These are phyloP conservation scores for Aspergillus mulundensis DNA, from an alignment of 495 filamentous ascomycete species.

Conservation along the genomic window DNA sequence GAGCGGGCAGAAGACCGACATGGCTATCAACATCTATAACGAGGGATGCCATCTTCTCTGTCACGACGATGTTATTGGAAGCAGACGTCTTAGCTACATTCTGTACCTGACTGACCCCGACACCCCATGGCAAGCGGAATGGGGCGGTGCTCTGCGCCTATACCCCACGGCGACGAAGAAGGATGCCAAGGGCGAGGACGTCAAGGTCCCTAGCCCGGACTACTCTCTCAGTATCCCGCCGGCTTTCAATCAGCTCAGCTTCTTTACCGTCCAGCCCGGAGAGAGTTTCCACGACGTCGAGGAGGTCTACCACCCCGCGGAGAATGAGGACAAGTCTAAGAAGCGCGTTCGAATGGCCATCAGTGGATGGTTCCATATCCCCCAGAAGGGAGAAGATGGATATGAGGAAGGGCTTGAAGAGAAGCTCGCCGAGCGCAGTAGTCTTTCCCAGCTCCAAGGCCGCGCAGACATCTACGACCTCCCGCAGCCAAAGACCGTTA, in stretches of 20 bases:
- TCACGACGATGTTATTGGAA: constrained; percentile 98
- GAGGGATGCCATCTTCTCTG: constrained; percentile 93
- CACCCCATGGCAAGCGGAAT: constrained; percentile 82
- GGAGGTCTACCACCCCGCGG: constrained; percentile 78
- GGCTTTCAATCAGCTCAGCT: constrained; percentile 93
- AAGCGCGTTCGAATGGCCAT: constrained; percentile 92
- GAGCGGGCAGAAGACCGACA: constrained; percentile 94
- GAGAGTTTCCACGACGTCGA: constrained; percentile 98
- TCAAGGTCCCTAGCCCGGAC: constrained; percentile 72
- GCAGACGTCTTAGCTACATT: constrained; percentile 89
- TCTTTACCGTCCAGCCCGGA: constrained; percentile 96
- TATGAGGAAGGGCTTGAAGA: constrained; percentile 86
- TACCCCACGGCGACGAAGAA: constrained; percentile 73
- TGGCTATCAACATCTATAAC: constrained; percentile 98
- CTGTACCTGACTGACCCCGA: constrained; percentile 94
- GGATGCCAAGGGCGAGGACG: constrained; percentile 60
- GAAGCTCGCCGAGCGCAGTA: constrained; percentile 79
- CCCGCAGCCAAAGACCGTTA: constrained; percentile 59
- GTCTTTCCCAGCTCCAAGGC: constrained; percentile 84
- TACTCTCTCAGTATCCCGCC: constrained; percentile 76
- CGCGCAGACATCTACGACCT: constrained; percentile 83
- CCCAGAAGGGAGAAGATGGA: constrained; percentile 91
- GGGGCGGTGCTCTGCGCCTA: constrained; percentile 88
- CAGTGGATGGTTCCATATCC: constrained; percentile 99
- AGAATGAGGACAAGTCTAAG: constrained; percentile 58